Evolutionary conservation across 345 rosid genomes (phyloP).

Genomic region (Salix udensis): DNA sequence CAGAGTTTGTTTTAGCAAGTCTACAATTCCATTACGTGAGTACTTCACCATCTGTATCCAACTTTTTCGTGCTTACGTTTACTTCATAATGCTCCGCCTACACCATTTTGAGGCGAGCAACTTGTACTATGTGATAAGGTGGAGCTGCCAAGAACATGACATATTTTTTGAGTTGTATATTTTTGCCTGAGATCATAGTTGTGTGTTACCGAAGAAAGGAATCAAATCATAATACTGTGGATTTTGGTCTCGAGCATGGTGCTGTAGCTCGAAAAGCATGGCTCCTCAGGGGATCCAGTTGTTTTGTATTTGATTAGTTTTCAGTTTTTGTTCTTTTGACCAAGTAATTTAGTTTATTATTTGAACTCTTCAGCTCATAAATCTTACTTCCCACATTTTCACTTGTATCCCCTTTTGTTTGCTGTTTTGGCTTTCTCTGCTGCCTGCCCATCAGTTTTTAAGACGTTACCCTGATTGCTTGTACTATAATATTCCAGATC

Average conservation of each 20-base stretch:
- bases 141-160: constrained; percentile 30
- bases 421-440: neutral
- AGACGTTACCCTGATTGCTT: neutral
- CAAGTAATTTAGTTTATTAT: constrained; percentile 20
- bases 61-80: constrained; percentile 1
- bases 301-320: constrained; percentile 38
- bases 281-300: constrained; percentile 22
- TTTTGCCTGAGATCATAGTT: constrained; percentile 26
- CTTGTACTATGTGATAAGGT: constrained; percentile 36
- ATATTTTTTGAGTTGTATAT: constrained; percentile 35
- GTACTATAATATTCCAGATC: neutral
- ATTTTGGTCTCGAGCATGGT: constrained; percentile 36
- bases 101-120: constrained; percentile 23
- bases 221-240: constrained; percentile 28
- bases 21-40: neutral
- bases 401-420: neutral
- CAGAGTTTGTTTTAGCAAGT: constrained; percentile 34
- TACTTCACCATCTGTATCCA: constrained; percentile 1
- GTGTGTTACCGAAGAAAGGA: constrained; percentile 32
- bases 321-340: constrained; percentile 20
- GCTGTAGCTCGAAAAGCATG: constrained; percentile 25
- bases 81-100: constrained; percentile 7
- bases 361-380: constrained; percentile 12
- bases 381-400: neutral
- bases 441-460: neutral